Base-by-base conservation (phyloP, 2,329 filamentous ascomycete genomes). In the Botrytis byssoidea region DNA sequence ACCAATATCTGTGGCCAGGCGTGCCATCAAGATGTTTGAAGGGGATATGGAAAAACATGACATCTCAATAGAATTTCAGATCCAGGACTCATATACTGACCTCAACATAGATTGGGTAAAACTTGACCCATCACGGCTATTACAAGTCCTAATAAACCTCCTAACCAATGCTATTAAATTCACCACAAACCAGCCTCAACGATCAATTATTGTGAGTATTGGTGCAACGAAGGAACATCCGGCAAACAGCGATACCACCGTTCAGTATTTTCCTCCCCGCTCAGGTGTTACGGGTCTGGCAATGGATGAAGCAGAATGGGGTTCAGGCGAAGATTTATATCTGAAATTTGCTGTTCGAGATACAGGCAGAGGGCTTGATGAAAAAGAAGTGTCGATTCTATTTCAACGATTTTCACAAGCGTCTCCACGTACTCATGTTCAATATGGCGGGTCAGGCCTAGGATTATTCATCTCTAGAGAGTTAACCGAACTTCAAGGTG, bases 151-250 rank as follows among this genome's bases (percentile, higher is more conserved):
- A 12, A 94, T 96, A 80, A 96, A 95, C 78, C 85, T 96, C 1
- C 88, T 93, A 9, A 93, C 92, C 7, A 95, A 95, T 78, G 92
- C 93, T 0, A 90, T 96, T 80, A 95, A 95, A 79, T 96, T 95
- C 80, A 96, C 93, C 0, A 90, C 90, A 42, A 86, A 86, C 0
- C 88, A 90, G 35, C 89, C 88, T 0, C 88, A 90, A 76, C 75
- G 80, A 48, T 84, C 84, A 1, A 85, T 89, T 3, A 82, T 83
- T 32, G 81, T 89, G 65, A 80, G 79, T 65, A 73, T 81, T 44
- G 80, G 77, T 16, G 80, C 80, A 57, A 79, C 76, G 60, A 76
- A 48, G 37, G 76, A 79, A 64, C 76, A 76, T 14, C 35, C 79
- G 46, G 71, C 90, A 87, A 3, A 84, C 90, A 1, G 93, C 87